Evolutionary conservation across 2,329 filamentous ascomycete species (phyloP).

Genomic region (Tympanopsis confertula): DNA sequence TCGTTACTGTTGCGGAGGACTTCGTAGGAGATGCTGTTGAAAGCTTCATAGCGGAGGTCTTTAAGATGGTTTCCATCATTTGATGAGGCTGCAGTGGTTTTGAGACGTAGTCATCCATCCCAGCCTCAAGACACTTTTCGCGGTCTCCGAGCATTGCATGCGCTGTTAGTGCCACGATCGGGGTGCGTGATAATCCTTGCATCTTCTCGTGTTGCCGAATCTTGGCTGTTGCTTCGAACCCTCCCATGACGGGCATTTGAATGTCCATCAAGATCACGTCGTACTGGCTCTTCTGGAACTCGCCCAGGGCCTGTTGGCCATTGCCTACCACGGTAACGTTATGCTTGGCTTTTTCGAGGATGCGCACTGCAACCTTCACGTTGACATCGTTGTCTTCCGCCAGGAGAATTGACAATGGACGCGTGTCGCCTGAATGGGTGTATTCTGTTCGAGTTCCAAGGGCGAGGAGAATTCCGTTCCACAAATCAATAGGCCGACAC

Average conservation of each 20-base stretch:
- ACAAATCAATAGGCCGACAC: constrained; percentile 83
- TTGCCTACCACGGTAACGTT: constrained; percentile 89
- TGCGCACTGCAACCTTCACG: constrained; percentile 89
- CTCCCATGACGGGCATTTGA: constrained; percentile 99
- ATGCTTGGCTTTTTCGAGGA: constrained; percentile 92
- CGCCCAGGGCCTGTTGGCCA: constrained; percentile 81
- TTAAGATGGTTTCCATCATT: constrained; percentile 93
- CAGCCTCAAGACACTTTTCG: constrained; percentile 94
- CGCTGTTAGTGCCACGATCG: constrained; percentile 91
- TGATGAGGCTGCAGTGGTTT: constrained; percentile 95
- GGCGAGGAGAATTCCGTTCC: constrained; percentile 90
- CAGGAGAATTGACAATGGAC: constrained; percentile 86
- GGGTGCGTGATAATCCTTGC: constrained; percentile 69
- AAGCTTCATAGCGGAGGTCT: constrained; percentile 88
- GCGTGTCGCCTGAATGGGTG: constrained; percentile 81
- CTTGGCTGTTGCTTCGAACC: constrained; percentile 92
- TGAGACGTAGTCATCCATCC: constrained; percentile 98
- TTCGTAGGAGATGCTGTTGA: no score
- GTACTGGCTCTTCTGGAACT: constrained; percentile 83
- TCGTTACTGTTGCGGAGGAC: no score
- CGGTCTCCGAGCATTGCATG: constrained; percentile 98
- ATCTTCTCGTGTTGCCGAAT: constrained; percentile 89
- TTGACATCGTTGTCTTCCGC: constrained; percentile 99
- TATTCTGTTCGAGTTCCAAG: constrained; percentile 87
- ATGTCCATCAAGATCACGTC: constrained; percentile 99